These are phyloP conservation scores for Brassica nigra DNA, from an alignment of 345 rosid species.

Conservation along the genomic window DNA sequence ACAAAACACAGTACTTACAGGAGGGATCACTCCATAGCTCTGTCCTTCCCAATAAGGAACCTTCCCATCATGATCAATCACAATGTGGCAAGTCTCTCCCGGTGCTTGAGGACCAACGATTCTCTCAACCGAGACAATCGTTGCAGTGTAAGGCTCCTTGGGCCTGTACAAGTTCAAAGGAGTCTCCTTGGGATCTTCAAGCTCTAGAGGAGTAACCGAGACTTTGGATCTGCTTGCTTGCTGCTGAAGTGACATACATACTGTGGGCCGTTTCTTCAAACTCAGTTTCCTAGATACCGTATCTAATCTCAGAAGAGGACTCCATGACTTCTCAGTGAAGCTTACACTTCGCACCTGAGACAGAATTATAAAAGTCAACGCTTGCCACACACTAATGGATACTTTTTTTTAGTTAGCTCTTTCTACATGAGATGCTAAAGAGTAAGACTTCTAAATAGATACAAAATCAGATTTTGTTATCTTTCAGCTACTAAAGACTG, in stretches of 20 bases:
- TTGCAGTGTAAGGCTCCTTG: slow-evolving; percentile 91
- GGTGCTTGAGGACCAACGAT: slow-evolving; percentile 90
- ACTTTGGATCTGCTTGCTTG: slow-evolving; percentile 76
- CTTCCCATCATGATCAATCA: slow-evolving; percentile 89
- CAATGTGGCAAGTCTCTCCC: slow-evolving; percentile 97
- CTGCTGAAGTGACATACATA: slow-evolving; percentile 91
- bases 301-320: slow-evolving; percentile 48
- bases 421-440: neutral
- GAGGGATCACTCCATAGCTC: slow-evolving; percentile 97
- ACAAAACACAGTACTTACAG: slow-evolving; percentile 59
- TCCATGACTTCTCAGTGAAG: slow-evolving; percentile 60
- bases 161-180: slow-evolving; percentile 78
- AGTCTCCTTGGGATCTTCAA: slow-evolving; percentile 75
- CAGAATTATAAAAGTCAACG: slow-evolving; percentile 28
- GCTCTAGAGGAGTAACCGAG: slow-evolving; percentile 69
- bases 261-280: slow-evolving; percentile 36
- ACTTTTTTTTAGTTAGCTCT: neutral
- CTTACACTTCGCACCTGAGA: slow-evolving; percentile 62
- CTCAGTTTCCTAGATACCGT: slow-evolving; percentile 42
- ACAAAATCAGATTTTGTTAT: slow-evolving; percentile 11
- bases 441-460: neutral
- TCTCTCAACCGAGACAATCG: slow-evolving; percentile 91
- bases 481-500: slow-evolving; percentile 14
- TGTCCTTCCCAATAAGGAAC: slow-evolving; percentile 99
- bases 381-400: neutral